phyloP scores from a whole-genome alignment of 169 alveolate species.

The Plasmodium sp. region DNA sequence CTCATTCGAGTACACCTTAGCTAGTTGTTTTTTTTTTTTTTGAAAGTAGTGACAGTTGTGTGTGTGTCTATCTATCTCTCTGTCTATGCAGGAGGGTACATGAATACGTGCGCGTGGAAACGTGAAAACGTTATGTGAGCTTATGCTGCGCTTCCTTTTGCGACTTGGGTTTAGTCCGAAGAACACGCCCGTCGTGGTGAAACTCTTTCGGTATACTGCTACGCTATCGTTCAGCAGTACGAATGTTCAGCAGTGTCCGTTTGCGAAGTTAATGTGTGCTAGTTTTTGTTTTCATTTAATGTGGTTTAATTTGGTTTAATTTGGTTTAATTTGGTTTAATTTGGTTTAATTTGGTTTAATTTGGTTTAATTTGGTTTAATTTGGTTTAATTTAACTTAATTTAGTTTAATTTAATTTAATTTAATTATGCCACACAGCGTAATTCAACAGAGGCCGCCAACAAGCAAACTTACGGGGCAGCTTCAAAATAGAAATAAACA shows the following conservation, averaged over 20 bases:
- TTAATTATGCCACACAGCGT: constrained; percentile 43
- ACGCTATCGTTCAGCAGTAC: not conserved
- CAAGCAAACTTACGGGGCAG: not conserved
- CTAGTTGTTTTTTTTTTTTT: not conserved
- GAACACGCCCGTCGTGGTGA: not conserved
- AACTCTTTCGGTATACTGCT: not conserved
- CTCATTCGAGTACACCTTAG: not conserved
- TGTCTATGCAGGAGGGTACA: not conserved
- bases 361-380: not conserved
- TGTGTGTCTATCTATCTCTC: not conserved
- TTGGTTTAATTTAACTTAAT: too few relatives aligned
- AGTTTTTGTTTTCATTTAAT: constrained; percentile 11
- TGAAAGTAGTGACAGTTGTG: not conserved
- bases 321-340: not conserved
- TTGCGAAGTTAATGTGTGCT: constrained; percentile 1
- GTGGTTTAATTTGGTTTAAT: too few relatives aligned
- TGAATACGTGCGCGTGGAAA: not conserved
- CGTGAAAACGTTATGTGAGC: not conserved
- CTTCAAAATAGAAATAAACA: constrained; percentile 63
- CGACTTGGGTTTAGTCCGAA: not conserved
- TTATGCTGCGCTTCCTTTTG: constrained; percentile 2
- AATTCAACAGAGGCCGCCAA: constrained; percentile 20
- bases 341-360: constrained; percentile 6
- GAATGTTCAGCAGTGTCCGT: constrained; percentile 6
- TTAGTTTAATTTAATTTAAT: constrained; percentile 4